Evolutionary conservation across 2,329 filamentous ascomycete species (phyloP), one percentile per base, ranked within the genome.

Genomic region (Cyanodermella asteris): DNA sequence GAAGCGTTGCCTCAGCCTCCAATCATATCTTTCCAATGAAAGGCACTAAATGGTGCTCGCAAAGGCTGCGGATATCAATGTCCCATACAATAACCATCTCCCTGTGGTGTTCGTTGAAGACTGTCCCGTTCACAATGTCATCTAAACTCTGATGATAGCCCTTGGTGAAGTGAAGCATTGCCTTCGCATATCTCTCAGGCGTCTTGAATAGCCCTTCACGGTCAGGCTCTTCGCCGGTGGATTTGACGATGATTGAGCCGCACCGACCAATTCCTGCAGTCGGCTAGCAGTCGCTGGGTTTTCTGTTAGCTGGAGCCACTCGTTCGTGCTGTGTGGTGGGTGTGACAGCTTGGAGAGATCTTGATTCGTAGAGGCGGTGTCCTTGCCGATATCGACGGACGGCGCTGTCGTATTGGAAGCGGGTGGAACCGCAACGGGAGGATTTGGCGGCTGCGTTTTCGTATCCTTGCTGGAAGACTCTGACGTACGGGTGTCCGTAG

Each of bases 31-130:
- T 94, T 40, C 87, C 87, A 3, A 67, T 84, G 42, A 97, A 97
- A 1, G 87, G 87, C 6, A 97, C 84, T 45, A 97, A 63, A 45
- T 97, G 87, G 47, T 97, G 87, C 55, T 97, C 87, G 56, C 87
- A 97, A 21, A 94, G 58, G 34, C 75, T 84, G 49, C 81, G 91
- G 8, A 94, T 67, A 44, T 93, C 82, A 41, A 97, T 94, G 42
- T 94, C 82, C 53, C 91, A 91, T 30, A 97, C 80, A 40, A 94
- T 91, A 16, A 97, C 82, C 54, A 97, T 65, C 51, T 97, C 87
- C 42, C 91, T 87, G 44, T 94, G 84, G 33, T 84, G 80, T 47
- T 94, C 87, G 41, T 91, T 74, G 51, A 97, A 97, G 27, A 94
- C 76, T 11, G 87, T 87, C 28, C 72, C 66, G 46, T 94, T 94